These are phyloP conservation scores for Bretschneidera sinensis DNA, from an alignment of 345 rosid genomes.

Conservation along the genomic window DNA sequence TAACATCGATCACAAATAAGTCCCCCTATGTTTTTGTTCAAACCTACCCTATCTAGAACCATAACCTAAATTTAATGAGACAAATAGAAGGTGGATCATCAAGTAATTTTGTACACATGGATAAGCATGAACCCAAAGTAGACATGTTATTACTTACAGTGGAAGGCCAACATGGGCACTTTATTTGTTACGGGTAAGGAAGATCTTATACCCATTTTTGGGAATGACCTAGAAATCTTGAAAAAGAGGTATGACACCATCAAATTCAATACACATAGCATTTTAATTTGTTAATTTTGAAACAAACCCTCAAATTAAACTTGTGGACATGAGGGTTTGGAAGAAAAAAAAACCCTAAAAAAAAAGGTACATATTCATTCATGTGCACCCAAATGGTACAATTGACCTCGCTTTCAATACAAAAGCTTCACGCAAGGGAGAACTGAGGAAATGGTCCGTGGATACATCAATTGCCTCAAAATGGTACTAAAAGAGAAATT, in stretches of 20 bases:
- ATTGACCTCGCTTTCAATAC: constrained; percentile 11
- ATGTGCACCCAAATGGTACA: no score
- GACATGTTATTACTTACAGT: constrained; percentile 14
- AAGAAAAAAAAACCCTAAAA: neutral
- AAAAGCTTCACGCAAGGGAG: constrained; percentile 17
- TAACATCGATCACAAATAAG: no score
- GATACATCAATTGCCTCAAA: neutral
- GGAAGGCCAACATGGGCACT: constrained; percentile 26
- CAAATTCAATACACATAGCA: neutral
- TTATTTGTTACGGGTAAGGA: constrained; percentile 28
- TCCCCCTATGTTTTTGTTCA: no score
- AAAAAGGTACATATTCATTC: no score
- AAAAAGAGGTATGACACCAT: constrained; percentile 15
- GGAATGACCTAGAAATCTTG: constrained; percentile 6
- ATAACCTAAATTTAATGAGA: no score
- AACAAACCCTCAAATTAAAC: constrained; percentile 1
- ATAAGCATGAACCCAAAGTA: constrained; percentile 3
- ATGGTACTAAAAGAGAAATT: neutral
- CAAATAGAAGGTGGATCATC: no score
- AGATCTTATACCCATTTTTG: constrained; percentile 24
- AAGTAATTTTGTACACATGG: neutral
- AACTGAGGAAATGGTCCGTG: neutral
- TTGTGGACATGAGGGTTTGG: constrained; percentile 8
- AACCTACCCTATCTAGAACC: no score
- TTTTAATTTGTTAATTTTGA: neutral